Percentiles rank a stretch among this genome's conserved stretches.
These are phyloP conservation scores for Triticum monococcum DNA, from an alignment of 176 grass and related monocot genomes.

Conservation along the genomic window DNA sequence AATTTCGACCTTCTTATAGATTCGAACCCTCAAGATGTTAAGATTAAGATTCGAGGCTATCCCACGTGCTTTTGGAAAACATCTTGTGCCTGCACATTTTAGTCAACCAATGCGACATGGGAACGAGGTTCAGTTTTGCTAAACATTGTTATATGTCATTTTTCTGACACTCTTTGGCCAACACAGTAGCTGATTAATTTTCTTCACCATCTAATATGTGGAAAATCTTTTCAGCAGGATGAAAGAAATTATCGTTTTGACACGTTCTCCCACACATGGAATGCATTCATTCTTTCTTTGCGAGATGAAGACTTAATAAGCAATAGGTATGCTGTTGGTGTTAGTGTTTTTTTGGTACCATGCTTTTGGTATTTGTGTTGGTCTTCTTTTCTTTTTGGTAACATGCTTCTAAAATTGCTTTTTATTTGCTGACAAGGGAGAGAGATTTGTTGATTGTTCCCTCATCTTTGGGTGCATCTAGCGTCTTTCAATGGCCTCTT, in stretches of 20 bases:
- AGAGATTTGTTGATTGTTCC: constrained; percentile 78
- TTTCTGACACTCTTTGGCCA: not conserved
- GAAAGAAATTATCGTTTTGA: constrained; percentile 29
- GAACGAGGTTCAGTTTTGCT: constrained; percentile 33
- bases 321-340: constrained; percentile 50
- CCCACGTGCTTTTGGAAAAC: constrained; percentile 51
- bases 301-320: constrained; percentile 86
- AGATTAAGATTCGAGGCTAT: constrained; percentile 82
- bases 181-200: not conserved
- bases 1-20: constrained; percentile 53
- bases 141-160: not conserved
- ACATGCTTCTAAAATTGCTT: constrained; percentile 13
- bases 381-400: not conserved
- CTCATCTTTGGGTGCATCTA: constrained; percentile 46
- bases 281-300: constrained; percentile 79
- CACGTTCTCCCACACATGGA: constrained; percentile 73
- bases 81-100: constrained; percentile 45
- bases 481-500: constrained; percentile 82
- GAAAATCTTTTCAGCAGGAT: constrained; percentile 41
- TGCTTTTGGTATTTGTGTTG: constrained; percentile 32
- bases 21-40: constrained; percentile 88
- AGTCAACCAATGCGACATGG: not conserved
- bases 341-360: constrained; percentile 1
- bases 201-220: not conserved
- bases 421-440: constrained; percentile 59